Conservation (phyloP, 345 rosid species). For the Hevea brasiliensis region DNA sequence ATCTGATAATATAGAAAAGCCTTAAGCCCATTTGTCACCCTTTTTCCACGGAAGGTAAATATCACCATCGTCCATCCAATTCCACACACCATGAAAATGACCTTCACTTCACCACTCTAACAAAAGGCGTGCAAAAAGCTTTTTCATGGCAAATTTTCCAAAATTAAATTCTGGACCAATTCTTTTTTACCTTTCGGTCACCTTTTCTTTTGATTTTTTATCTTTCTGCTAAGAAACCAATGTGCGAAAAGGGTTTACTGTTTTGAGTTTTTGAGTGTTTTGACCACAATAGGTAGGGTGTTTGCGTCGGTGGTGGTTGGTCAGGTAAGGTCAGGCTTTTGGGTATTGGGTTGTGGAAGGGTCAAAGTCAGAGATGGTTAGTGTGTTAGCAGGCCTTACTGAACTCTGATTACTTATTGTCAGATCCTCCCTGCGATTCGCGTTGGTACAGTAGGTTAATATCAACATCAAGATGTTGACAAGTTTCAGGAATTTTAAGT, state of each 20-base stretch:
- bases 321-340: slow-evolving; percentile 1
- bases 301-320: neutral
- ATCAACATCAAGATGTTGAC: neutral
- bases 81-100: slow-evolving; percentile 9
- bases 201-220: neutral
- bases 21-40: neutral
- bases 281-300: neutral
- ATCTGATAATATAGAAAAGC: neutral
- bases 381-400: neutral
- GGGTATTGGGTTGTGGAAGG: too few species aligned
- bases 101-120: neutral
- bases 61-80: too few species aligned
- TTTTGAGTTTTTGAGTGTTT: neutral
- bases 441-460: neutral
- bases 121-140: neutral
- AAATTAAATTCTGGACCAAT: neutral
- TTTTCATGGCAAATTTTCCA: neutral
- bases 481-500: neutral
- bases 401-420: slow-evolving; percentile 15
- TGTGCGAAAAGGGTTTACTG: neutral
- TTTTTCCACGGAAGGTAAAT: slow-evolving; percentile 15
- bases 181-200: slow-evolving; percentile 18
- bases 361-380: slow-evolving; percentile 24
- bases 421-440: neutral
- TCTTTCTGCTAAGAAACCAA: too few species aligned